Conservation (phyloP, 305 asterid genomes). For the Solanum hybrid region DNA sequence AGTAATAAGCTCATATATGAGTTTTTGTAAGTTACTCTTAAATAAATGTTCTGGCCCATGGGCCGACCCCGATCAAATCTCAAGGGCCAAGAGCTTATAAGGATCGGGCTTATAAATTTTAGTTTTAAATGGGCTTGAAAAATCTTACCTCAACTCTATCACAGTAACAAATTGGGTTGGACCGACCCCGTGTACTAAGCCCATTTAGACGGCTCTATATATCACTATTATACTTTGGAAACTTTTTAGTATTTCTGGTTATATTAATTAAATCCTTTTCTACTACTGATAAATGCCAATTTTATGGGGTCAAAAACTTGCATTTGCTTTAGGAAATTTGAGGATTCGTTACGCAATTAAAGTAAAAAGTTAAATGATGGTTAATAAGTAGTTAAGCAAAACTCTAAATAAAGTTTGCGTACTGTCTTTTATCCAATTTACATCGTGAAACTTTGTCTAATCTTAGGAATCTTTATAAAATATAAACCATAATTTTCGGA, state of each 20-base stretch:
- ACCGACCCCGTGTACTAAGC: rapidly evolving
- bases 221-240: neutral
- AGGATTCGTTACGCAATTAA: neutral
- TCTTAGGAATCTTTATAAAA: neutral
- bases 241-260: neutral
- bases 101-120: too few species aligned
- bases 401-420: neutral
- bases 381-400: neutral
- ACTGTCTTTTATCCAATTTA: neutral
- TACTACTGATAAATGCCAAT: neutral
- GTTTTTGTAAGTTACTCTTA: too few species aligned
- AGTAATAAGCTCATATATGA: too few species aligned
- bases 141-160: too few species aligned
- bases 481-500: neutral
- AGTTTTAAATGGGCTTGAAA: neutral
- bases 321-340: neutral
- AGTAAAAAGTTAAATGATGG: neutral
- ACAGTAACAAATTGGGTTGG: too few species aligned
- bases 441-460: neutral
- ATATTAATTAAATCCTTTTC: neutral
- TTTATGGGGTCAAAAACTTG: neutral
- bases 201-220: neutral
- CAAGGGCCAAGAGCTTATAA: neutral
- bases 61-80: neutral
- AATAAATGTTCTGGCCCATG: neutral